These are phyloP conservation scores for Yamadazyma kanchanaburiensis DNA, from an alignment of 1,139 yeast genomes.

Conservation along the genomic window DNA sequence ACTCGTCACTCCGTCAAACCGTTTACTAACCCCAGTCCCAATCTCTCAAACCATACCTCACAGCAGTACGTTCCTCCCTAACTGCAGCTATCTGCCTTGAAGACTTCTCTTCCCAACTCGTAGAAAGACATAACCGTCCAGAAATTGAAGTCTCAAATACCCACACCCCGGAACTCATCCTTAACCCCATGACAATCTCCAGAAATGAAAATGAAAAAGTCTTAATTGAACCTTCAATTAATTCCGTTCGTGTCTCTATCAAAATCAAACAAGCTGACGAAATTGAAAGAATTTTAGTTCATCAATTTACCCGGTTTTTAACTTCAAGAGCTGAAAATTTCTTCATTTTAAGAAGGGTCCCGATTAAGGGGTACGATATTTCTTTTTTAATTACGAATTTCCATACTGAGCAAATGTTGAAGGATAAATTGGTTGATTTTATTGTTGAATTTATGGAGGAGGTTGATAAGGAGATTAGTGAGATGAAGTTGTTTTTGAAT, in stretches of 20 bases:
- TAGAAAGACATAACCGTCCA: conserved; percentile 96
- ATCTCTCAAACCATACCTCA: conserved; percentile 90
- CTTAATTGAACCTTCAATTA: conserved; percentile 89
- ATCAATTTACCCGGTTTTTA: conserved; percentile 87
- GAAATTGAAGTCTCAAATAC: conserved; percentile 78
- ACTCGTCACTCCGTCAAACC: no score
- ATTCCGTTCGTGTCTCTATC: conserved; percentile 83
- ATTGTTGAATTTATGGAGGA: conserved; percentile 98
- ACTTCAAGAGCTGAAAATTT: conserved; percentile 96
- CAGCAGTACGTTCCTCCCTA: conserved; percentile 90
- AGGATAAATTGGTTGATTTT: conserved; percentile 92
- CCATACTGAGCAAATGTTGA: conserved; percentile 95
- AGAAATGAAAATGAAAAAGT: conserved; percentile 94
- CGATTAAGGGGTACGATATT: conserved; percentile 88
- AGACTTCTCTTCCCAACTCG: conserved; percentile 91
- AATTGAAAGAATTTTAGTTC: conserved; percentile 90
- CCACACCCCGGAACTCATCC: conserved; percentile 72
- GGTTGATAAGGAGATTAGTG: conserved; percentile 97
- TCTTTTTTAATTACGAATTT: conserved; percentile 90
- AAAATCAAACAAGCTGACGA: conserved; percentile 97
- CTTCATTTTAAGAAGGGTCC: conserved; percentile 85
- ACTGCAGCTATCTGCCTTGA: conserved; percentile 95
- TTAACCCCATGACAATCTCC: conserved; percentile 87
- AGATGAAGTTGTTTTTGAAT: conserved; percentile 93
- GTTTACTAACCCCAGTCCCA: conserved; percentile 54